Evolutionary conservation across 2,329 filamentous ascomycete species (phyloP).

Genomic region (Aspergillus pseudoviridinutans): DNA sequence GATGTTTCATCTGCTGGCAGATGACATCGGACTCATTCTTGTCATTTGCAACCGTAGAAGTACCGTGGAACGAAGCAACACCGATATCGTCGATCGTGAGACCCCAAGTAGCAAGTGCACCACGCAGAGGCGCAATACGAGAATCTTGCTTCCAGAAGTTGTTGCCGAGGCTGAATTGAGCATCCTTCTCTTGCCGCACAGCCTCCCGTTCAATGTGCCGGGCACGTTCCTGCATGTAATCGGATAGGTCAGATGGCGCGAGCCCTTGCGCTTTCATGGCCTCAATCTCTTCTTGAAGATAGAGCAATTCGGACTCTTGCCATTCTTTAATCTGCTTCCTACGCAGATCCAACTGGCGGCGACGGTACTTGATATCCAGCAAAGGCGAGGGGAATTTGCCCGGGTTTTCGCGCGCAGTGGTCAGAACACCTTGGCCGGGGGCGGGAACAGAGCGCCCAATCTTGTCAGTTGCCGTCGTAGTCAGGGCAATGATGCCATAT

Average conservation of each 20-base stretch:
- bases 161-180: constrained; percentile 89
- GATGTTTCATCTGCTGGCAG: constrained; percentile 90
- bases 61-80: constrained; percentile 98
- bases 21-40: constrained; percentile 99
- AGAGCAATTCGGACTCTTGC: constrained; percentile 93
- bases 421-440: constrained; percentile 93
- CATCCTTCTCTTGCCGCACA: constrained; percentile 85
- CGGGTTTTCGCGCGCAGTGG: constrained; percentile 83
- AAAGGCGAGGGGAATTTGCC: constrained; percentile 93
- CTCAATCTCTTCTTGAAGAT: constrained; percentile 84
- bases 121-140: constrained; percentile 89
- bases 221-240: constrained; percentile 81
- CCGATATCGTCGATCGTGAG: constrained; percentile 93
- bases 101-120: constrained; percentile 95
- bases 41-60: constrained; percentile 96
- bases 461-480: constrained; percentile 96
- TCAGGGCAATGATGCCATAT: constrained; percentile 88
- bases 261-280: constrained; percentile 79
- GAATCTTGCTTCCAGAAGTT: constrained; percentile 98
- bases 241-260: constrained; percentile 70
- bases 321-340: constrained; percentile 93
- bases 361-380: constrained; percentile 95
- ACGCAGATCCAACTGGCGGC: constrained; percentile 88
- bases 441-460: constrained; percentile 96
- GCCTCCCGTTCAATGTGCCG: constrained; percentile 85